Evolutionary conservation across 257 asterid species (phyloP).

Genomic region (Solanum appendiculatum): DNA sequence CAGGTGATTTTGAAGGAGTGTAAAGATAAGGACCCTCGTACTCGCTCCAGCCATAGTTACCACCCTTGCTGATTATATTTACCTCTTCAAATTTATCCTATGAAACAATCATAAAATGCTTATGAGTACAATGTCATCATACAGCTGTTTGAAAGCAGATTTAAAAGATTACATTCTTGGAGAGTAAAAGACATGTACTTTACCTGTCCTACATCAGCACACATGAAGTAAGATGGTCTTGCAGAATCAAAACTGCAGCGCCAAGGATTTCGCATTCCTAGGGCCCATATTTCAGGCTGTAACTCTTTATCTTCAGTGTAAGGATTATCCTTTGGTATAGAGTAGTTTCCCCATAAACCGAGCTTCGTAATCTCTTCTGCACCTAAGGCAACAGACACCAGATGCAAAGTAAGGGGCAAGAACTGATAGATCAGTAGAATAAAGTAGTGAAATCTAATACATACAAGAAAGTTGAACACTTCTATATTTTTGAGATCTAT

Average conservation of each 20-base stretch:
- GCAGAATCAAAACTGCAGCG: conserved; percentile 91
- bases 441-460: background rate
- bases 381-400: conserved; percentile 26
- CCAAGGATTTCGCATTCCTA: conserved; percentile 96
- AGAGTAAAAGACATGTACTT: background rate
- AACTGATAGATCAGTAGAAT: background rate
- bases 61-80: conserved; percentile 57
- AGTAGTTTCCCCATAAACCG: conserved; percentile 87
- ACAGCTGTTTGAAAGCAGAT: background rate
- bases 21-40: conserved; percentile 48
- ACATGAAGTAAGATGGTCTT: conserved; percentile 73
- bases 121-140: background rate
- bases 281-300: conserved; percentile 82
- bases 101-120: background rate
- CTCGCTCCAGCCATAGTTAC: conserved; percentile 89
- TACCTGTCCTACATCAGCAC: conserved; percentile 94
- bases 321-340: conserved; percentile 84
- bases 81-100: conserved; percentile 83
- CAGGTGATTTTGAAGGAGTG: conserved; percentile 24
- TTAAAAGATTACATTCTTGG: background rate
- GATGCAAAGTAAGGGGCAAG: background rate
- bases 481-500: background rate
- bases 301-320: conserved; percentile 36
- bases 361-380: conserved; percentile 33
- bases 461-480: background rate